Conservation (phyloP, 2,329 filamentous ascomycete genomes). For the Dactylellina sp. region DNA sequence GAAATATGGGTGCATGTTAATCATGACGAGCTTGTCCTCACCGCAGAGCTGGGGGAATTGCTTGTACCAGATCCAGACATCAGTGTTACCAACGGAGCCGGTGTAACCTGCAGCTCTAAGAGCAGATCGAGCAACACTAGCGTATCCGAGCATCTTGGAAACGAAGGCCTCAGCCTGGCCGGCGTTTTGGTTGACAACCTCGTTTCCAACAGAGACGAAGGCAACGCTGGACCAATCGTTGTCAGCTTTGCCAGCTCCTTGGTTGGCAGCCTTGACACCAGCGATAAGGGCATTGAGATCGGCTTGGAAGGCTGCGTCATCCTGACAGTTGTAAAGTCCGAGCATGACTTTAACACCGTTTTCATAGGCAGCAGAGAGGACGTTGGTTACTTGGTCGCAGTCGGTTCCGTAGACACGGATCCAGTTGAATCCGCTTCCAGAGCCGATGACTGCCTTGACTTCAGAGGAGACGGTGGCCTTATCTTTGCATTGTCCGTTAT, state of each 20-base stretch:
- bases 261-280: constrained; percentile 68
- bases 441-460: constrained; percentile 68
- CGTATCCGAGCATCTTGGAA: constrained; percentile 67
- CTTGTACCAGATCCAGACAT: constrained; percentile 71
- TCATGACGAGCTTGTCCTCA: constrained; percentile 79
- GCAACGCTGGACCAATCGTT: constrained; percentile 78
- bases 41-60: constrained; percentile 73
- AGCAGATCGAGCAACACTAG: constrained; percentile 68
- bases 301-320: constrained; percentile 64
- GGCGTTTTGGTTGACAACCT: constrained; percentile 76
- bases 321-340: constrained; percentile 75
- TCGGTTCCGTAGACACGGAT: constrained; percentile 84
- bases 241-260: constrained; percentile 71
- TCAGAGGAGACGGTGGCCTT: constrained; percentile 74
- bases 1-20: constrained; percentile 88
- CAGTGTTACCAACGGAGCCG: constrained; percentile 81
- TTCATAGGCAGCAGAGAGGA: constrained; percentile 73
- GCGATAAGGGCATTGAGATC: constrained; percentile 22
- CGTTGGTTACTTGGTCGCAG: constrained; percentile 76
- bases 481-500: constrained; percentile 74
- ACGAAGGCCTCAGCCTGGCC: constrained; percentile 70
- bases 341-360: constrained; percentile 77
- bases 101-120: constrained; percentile 75
- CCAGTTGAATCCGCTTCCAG: constrained; percentile 68
- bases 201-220: constrained; percentile 82